These are phyloP conservation scores for Aspergillus incahuasiensis DNA, from an alignment of 495 filamentous ascomycete genomes.

Conservation along the genomic window DNA sequence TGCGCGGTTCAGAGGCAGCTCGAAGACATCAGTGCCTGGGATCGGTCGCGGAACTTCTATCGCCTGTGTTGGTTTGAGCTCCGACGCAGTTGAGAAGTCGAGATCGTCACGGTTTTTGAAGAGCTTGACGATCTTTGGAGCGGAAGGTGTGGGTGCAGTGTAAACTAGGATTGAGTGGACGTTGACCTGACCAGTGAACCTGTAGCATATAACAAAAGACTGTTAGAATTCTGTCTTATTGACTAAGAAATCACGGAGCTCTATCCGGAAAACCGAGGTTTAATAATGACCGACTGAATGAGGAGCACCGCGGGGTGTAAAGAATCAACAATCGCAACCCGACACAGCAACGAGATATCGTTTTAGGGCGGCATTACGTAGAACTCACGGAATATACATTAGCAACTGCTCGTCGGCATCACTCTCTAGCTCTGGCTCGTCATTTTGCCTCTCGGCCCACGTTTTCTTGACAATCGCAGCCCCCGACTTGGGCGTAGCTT, in stretches of 20 bases:
- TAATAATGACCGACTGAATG: neutral
- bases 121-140: constrained; percentile 79
- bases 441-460: constrained; percentile 72
- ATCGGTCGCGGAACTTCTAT: constrained; percentile 72
- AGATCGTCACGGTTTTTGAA: constrained; percentile 81
- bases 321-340: neutral
- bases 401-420: constrained; percentile 91
- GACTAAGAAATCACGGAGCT: neutral
- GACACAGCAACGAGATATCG: neutral
- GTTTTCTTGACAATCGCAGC: constrained; percentile 79
- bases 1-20: constrained; percentile 77
- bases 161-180: constrained; percentile 84
- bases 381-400: constrained; percentile 80
- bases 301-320: constrained; percentile 18
- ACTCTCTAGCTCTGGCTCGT: constrained; percentile 70
- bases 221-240: neutral
- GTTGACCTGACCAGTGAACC: constrained; percentile 90
- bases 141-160: constrained; percentile 60
- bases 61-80: constrained; percentile 66
- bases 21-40: constrained; percentile 65
- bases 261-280: too few relatives aligned
- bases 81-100: constrained; percentile 72
- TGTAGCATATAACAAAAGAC: constrained; percentile 27
- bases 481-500: constrained; percentile 62
- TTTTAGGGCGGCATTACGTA: neutral